Base-by-base conservation (phyloP, 768 basidiomycete genomes). In the Leccinum incarnatum region DNA sequence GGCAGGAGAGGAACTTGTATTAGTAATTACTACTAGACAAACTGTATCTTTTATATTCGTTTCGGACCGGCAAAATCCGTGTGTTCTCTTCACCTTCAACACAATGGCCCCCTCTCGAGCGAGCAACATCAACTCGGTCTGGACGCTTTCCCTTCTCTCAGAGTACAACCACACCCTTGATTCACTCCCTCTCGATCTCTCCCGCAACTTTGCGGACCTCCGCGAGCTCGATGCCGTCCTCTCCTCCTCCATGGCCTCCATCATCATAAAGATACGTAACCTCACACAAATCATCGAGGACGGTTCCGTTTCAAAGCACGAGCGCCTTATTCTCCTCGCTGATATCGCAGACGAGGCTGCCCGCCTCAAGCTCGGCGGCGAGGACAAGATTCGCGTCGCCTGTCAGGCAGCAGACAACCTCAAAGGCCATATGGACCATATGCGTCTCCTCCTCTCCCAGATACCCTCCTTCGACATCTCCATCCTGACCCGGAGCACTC, bases 151-250 rank as follows among this genome's bases (percentile, higher is more conserved):
- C 45, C 79, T 92, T 59, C 84, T 94, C 66, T 79, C 83, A 57
- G 92, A 95, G 72, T 94, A 93, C 78, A 87, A 87, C 15, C 94
- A 98, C 74, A 87, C 89, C 27, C 88, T 98, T 73, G 95, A 97
- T 77, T 83, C 94, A 21, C 84, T 98, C 56, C 96, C 96, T 58
- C 82, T 91, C 62, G 94, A 97, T 75, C 87, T 99, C 74, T 96
- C 96, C 12, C 87, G 93, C 74, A 88, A 87, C 74, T 92, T 97
- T 73, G 92, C 90, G 11, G 97, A 99, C 81, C 85, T 99, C 55
- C 91, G 95, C 63, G 97, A 99, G 77, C 91, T 99, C 76, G 97
- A 98, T 74, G 97, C 96, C 57, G 97, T 99, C 59, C 84, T 99
- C 65, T 95, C 94, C 65, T 80, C 90, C 47, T 93, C 93, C 61